Evolutionary conservation across 2,329 filamentous ascomycete genomes (phyloP), one percentile per base, ranked within the genome.

Genomic region (Calonectria crousiana): DNA sequence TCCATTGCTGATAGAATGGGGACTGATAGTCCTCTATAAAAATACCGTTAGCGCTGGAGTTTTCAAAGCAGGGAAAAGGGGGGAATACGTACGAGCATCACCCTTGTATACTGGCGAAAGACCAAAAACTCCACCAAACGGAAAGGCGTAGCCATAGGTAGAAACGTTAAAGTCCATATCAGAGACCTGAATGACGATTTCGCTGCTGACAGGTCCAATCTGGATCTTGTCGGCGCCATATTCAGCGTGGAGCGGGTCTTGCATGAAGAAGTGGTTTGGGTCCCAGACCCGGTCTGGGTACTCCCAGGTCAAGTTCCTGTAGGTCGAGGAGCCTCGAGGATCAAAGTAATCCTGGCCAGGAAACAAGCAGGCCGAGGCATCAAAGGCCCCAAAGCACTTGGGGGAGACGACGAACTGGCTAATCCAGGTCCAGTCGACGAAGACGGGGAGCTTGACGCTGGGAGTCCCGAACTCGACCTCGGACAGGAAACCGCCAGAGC

Each of bases 341-440:
- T 72, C 71, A 60, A 67, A 72, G 36, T 32, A 65, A 16, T 62
- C 67, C 49, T 72, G 71, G 28, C 28, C 49, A 8, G 71, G 65
- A 8, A 38, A 36, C 28, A 72, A 49, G 36, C 71, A 72, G 6
- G 71, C 26, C 6, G 67, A 51, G 14, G 71, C 34, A 20, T 72
- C 71, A 67, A 69, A 72, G 1, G 9, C 23, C 16, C 71, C 71
- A 10, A 64, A 72, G 36, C 71, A 72, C 66, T 72, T 72, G 47
- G 65, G 71, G 3, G 65, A 68, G 32, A 72, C 71, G 47, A 72
- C 32, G 23, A 72, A 72, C 56, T 72, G 71, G 26, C 71, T 72
- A 65, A 72, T 72, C 71, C 71, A 72, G 32, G 65, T 72, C 71
- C 65, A 72, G 56, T 72, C 65, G 56, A 69, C 71, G 23, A 69